These are phyloP conservation scores for Ambrosiella cleistominuta DNA, from an alignment of 2,329 filamentous ascomycete genomes.

Conservation along the genomic window DNA sequence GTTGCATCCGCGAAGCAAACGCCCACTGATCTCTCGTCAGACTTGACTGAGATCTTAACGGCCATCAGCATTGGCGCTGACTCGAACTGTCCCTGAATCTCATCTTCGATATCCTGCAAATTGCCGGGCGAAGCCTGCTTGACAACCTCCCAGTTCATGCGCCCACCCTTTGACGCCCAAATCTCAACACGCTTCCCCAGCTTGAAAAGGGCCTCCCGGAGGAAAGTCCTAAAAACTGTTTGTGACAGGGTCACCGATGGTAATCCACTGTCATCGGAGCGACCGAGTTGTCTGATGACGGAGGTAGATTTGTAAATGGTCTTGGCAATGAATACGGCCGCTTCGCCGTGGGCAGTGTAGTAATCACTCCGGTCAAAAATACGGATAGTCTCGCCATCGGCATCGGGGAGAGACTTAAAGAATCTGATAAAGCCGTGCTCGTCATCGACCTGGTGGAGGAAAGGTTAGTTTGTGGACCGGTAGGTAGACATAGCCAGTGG, in stretches of 20 bases:
- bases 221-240: conserved; percentile 88
- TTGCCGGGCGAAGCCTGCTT: conserved; percentile 95
- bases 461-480: neutral
- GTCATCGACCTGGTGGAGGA: conserved; percentile 60
- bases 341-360: conserved; percentile 82
- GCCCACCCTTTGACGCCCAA: conserved; percentile 56
- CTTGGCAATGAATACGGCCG: conserved; percentile 68
- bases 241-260: conserved; percentile 89
- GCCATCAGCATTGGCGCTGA: conserved; percentile 86
- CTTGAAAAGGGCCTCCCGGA: conserved; percentile 83
- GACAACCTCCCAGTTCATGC: conserved; percentile 78
- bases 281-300: conserved; percentile 76
- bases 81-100: conserved; percentile 72
- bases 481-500: neutral
- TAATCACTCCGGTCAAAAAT: conserved; percentile 90
- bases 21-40: conserved; percentile 69
- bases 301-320: conserved; percentile 95
- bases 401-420: conserved; percentile 67
- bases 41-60: conserved; percentile 82
- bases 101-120: conserved; percentile 90
- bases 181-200: conserved; percentile 84
- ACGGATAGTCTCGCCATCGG: conserved; percentile 59
- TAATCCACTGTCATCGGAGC: conserved; percentile 65
- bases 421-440: conserved; percentile 93
- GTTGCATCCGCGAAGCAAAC: conserved; percentile 97